phyloP scores from a whole-genome alignment of 2,329 filamentous ascomycete genomes.

The Graphiopsis chlorocephala region DNA sequence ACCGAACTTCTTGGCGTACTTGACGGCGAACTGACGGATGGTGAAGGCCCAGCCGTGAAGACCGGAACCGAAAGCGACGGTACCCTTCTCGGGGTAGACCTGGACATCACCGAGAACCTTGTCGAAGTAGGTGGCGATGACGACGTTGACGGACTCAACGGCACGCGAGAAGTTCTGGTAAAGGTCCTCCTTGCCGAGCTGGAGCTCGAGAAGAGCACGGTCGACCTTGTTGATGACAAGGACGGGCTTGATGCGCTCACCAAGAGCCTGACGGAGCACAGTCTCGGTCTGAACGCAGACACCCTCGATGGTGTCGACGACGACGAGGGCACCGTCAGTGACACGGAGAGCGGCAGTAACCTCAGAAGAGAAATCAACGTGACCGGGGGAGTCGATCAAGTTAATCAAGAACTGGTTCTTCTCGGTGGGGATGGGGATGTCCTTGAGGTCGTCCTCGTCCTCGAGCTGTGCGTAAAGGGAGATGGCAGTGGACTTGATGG shows the following conservation, averaged over 20 bases:
- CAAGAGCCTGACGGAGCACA: slow-evolving; percentile 95
- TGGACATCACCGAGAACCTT: slow-evolving; percentile 95
- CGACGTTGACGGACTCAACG: slow-evolving; percentile 99
- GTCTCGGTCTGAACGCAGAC: slow-evolving; percentile 99
- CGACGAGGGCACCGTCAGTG: slow-evolving; percentile 98
- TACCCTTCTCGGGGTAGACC: slow-evolving; percentile 97
- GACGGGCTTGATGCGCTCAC: slow-evolving; percentile 99
- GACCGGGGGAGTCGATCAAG: slow-evolving; percentile 98
- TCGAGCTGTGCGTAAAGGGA: slow-evolving; percentile 87
- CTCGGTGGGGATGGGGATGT: slow-evolving; percentile 83
- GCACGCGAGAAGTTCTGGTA: slow-evolving; percentile 99
- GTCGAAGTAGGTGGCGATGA: slow-evolving; percentile 99
- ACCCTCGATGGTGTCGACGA: slow-evolving; percentile 99
- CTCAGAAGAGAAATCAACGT: slow-evolving; percentile 99
- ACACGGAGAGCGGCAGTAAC: slow-evolving; percentile 99
- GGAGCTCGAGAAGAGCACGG: slow-evolving; percentile 96
- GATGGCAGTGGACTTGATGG: slow-evolving; percentile 99
- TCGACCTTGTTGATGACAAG: slow-evolving; percentile 99
- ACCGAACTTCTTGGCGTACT: slow-evolving; percentile 99
- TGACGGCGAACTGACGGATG: slow-evolving; percentile 90
- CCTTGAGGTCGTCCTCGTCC: slow-evolving; percentile 85
- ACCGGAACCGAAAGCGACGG: slow-evolving; percentile 98
- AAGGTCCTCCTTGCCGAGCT: slow-evolving; percentile 97
- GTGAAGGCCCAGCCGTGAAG: slow-evolving; percentile 99
- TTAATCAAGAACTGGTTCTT: slow-evolving; percentile 99